Percentiles rank a stretch among this genome's conserved stretches.
phyloP scores from a whole-genome alignment of 2,329 filamentous ascomycete genomes.

The Ophiostoma tasmaniense region DNA sequence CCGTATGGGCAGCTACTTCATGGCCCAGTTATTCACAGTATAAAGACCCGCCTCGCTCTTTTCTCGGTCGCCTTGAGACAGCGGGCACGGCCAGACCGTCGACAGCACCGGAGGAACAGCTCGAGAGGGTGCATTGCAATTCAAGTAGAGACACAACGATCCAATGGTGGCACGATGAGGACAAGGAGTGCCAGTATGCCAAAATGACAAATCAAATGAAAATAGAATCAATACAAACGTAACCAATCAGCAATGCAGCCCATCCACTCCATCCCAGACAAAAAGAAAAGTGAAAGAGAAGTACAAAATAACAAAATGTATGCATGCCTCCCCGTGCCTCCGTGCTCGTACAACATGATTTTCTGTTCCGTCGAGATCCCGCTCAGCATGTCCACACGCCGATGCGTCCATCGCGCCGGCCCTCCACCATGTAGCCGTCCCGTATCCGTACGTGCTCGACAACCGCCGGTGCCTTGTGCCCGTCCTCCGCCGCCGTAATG shows the following conservation, averaged over 20 bases:
- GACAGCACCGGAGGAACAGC: not conserved
- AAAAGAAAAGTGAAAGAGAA: not conserved
- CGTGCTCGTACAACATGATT: not conserved
- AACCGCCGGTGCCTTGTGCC: slow-evolving; percentile 50
- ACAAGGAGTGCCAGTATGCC: not conserved
- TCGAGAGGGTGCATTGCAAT: too few relatives aligned
- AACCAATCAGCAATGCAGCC: not conserved
- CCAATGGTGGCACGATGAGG: too few relatives aligned
- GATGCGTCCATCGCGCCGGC: slow-evolving; percentile 75
- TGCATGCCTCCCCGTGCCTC: not conserved
- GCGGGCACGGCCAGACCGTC: not conserved
- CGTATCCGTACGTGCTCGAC: slow-evolving; percentile 84
- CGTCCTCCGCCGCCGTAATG: slow-evolving; percentile 57
- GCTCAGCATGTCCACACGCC: slow-evolving; percentile 78
- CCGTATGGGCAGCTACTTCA: not conserved
- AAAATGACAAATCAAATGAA: not conserved
- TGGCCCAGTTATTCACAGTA: not conserved
- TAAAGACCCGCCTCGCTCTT: not conserved
- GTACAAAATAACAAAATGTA: not conserved
- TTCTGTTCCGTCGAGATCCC: not conserved
- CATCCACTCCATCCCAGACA: not conserved
- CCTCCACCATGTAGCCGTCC: slow-evolving; percentile 90
- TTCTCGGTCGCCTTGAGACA: not conserved
- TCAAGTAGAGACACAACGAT: too few relatives aligned
- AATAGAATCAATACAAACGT: not conserved